Evolutionary conservation across 352 stramenopile species (phyloP).

Genomic region (Stramenopiles sp.): DNA sequence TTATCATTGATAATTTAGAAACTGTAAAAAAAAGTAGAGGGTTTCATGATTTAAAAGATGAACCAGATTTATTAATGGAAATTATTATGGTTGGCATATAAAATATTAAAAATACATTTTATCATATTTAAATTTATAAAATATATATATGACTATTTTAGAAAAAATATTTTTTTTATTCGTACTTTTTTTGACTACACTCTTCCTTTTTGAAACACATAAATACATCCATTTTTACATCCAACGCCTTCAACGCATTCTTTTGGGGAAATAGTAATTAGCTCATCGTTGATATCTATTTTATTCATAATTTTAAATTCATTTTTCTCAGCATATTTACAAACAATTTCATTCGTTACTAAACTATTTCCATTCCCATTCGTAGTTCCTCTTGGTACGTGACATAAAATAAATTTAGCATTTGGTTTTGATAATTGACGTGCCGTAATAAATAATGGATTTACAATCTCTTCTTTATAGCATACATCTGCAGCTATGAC

Average conservation of each 20-base stretch:
- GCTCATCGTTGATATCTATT: not conserved
- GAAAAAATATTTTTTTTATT: not conserved
- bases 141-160: not conserved
- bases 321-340: not conserved
- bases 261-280: not conserved
- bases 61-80: slow-evolving; percentile 47
- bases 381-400: not conserved
- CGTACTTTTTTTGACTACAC: not conserved
- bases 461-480: slow-evolving; percentile 43
- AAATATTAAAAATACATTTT: too few species aligned
- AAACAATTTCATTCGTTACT: not conserved
- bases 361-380: not conserved
- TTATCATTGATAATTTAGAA: slow-evolving; percentile 46
- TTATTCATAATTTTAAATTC: not conserved
- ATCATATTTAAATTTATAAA: too few species aligned
- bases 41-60: slow-evolving; percentile 32
- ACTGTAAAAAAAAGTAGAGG: slow-evolving; percentile 23
- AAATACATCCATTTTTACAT: not conserved
- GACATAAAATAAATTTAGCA: not conserved
- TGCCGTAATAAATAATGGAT: slow-evolving; percentile 33
- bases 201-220: not conserved
- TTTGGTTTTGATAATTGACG: not conserved
- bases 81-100: slow-evolving; percentile 30
- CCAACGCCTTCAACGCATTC: not conserved
- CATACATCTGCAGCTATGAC: slow-evolving; percentile 46